phyloP scores from a whole-genome alignment of 208 protist genomes.

The Leishmania lainsoni region DNA sequence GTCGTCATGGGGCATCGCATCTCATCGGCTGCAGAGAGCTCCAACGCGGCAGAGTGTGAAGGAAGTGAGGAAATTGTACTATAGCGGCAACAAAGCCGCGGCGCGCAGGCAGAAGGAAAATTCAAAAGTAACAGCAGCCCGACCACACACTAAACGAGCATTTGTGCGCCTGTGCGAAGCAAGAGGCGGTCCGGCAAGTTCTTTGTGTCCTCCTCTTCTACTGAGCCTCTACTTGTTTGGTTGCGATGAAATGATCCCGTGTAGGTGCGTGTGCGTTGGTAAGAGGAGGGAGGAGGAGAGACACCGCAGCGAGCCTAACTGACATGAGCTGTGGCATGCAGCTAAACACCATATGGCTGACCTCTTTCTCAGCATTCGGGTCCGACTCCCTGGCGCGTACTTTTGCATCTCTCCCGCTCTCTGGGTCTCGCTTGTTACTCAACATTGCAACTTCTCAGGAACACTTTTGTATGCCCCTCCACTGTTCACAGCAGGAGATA shows the following conservation, averaged over 20 bases:
- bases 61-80: constrained; percentile 11
- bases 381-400: background rate
- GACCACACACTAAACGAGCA: background rate
- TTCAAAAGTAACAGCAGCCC: background rate
- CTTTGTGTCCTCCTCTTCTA: background rate
- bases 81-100: background rate
- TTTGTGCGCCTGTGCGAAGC: background rate
- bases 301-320: background rate
- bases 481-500: background rate
- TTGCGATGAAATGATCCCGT: background rate
- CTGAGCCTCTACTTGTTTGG: background rate
- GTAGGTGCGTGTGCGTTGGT: background rate
- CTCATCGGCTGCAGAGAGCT: background rate
- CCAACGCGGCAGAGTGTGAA: background rate
- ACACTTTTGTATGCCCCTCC: background rate
- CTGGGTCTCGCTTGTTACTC: background rate
- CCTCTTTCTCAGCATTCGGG: background rate
- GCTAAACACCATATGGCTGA: background rate
- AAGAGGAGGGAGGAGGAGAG: background rate
- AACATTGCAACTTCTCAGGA: background rate
- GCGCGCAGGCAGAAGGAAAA: background rate
- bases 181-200: background rate
- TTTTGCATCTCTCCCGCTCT: background rate
- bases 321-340: background rate
- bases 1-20: constrained; percentile 2